Base-by-base conservation (phyloP, 768 basidiomycete genomes). In the Boletus subcaerulescens region DNA sequence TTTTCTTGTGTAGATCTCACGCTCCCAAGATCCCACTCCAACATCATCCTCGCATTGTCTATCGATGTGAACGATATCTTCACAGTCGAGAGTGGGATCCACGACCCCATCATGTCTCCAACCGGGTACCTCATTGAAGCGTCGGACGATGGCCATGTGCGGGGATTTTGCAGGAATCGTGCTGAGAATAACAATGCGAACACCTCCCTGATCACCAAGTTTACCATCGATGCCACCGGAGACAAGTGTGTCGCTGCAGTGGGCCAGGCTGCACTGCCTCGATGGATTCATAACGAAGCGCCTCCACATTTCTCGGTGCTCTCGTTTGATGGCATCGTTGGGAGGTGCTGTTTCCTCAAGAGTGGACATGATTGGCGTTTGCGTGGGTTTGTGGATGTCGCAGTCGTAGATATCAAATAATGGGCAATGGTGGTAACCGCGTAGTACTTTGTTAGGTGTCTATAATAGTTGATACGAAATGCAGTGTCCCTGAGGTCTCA, bases 131-230 rank as follows among this genome's bases (percentile, higher is more conserved):
- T 35, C 26, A 29, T 57, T 5, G 43, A 35, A 31, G 32, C 38
- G 7, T 57, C 56, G 11, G 43, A 57, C 13, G 56, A 57, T 15
- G 55, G 56, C 12, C 22, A 57, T 14, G 48, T 12, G 8, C 47
- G 56, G 22, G 56, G 48, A 1, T 50, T 57, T 22, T 50, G 47
- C 45, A 29, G 42, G 22, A 32, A 5, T 22, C 41, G 22, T 24
- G 20, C 5, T 5, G 35, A 43, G 10, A 13, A 38, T 20, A 9
- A 26, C 20, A 3, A 18, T 14, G 9, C 1, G 12, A 4, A 18
- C 22, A n/a, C 20, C 1, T 35, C 33, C 33, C 33, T 35, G 17
- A 24, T 53, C 35, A 56, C 26, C n/a, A 55, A 55, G 33, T 57
- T 57, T 22, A 48, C 52, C 14, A 22, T 57, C n/a, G 52, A 57